Conservation (phyloP, 2,329 filamentous ascomycete genomes). For the Monosporascus cannonballus region DNA sequence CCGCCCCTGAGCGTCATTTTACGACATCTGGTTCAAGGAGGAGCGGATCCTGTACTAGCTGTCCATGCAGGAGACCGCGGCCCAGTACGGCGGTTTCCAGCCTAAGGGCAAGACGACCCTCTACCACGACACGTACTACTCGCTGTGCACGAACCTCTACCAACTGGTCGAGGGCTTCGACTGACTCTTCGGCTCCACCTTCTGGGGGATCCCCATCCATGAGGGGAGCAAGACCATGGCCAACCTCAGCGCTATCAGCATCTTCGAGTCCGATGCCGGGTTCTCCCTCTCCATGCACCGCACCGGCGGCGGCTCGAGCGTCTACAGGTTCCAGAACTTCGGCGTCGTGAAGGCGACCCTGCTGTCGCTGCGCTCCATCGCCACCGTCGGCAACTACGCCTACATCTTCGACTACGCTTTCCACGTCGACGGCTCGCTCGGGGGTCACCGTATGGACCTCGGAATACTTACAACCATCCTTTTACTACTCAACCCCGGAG, state of each 20-base stretch:
- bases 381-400: constrained; percentile 39
- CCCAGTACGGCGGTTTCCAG: constrained; percentile 44
- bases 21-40: constrained; percentile 44
- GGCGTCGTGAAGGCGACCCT: constrained; percentile 27
- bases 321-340: constrained; percentile 24
- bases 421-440: constrained; percentile 30
- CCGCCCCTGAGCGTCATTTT: constrained; percentile 40
- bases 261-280: constrained; percentile 32
- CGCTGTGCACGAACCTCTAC: constrained; percentile 28
- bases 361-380: constrained; percentile 30
- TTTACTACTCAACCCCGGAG: constrained; percentile 13
- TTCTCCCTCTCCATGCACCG: constrained; percentile 31
- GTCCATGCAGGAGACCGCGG: constrained; percentile 44
- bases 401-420: constrained; percentile 31
- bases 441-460: constrained; percentile 31
- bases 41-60: constrained; percentile 47
- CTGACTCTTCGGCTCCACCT: constrained; percentile 33
- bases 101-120: constrained; percentile 36
- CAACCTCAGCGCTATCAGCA: constrained; percentile 29
- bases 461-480: constrained; percentile 30
- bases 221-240: constrained; percentile 22
- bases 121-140: constrained; percentile 36
- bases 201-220: constrained; percentile 28
- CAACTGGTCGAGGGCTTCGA: constrained; percentile 36
- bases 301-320: constrained; percentile 13